Evolutionary conservation across 306 rosid genomes (phyloP), one percentile per base, ranked within the genome.

Genomic region (Fragaria vesca): DNA sequence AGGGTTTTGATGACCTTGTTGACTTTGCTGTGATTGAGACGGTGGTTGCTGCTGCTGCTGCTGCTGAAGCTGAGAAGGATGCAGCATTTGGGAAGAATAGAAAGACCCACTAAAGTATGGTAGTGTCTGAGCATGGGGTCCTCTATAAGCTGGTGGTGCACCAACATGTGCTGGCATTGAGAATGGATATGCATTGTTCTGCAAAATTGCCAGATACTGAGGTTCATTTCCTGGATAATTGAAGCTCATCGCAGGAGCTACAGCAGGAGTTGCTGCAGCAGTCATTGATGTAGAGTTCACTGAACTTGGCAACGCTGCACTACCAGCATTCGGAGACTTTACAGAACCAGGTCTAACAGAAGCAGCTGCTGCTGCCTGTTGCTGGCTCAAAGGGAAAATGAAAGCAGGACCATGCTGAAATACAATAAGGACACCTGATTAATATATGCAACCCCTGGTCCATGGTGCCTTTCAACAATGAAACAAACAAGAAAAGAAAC

Each of bases 111-210:
- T 93, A 79, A 88, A 91, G 72, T 90, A 93, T 0, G 99, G 96
- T 84, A 96, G 74, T 1, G 97, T 86, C 78, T 90, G 99, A 18
- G 88, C 79, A 78, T 90, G 97, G 13, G 89, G 75, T 83, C 97
- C 99, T 66, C 99, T 84, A 76, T 91, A 96, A 36, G 93, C 89
- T 4, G 97, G 90, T 16, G 96, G 90, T 12, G 90, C 91, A 20
- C 98, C 99, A 38, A 93, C 94, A 78, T 93, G 99, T 2, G 98
- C 86, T 0, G 97, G 94, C 74, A 96, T 86, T 5, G 99, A 91
- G 73, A 93, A 96, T 8, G 97, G 74, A 79, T 96, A 96, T n/a
- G 89, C 90, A 87, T 86, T 96, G 57, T 91, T 93, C 86, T 86
- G 97, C 86, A 93, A 81, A 77, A 96, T 91, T 4, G 99, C 99